Evolutionary conservation across 2,329 filamentous ascomycete genomes (phyloP).

Genomic region (Apiospora kogelbergensis): DNA sequence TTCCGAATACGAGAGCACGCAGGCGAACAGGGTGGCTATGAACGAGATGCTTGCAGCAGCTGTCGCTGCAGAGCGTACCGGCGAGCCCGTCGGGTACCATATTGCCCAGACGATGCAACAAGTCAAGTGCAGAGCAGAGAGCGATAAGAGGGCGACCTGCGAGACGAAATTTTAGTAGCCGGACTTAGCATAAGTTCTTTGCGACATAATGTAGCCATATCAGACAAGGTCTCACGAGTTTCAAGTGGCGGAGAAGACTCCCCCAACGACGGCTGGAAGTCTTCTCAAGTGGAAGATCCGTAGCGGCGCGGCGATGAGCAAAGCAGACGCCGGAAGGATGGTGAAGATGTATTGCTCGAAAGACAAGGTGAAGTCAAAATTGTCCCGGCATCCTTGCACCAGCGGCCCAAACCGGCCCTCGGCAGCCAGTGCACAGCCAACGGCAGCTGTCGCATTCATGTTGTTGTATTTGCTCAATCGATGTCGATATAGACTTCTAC

Average conservation of each 20-base stretch:
- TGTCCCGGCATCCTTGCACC: conserved; percentile 7
- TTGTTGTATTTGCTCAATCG: not conserved
- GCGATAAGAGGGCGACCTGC: conserved; percentile 24
- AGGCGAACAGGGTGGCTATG: conserved; percentile 31
- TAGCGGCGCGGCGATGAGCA: conserved; percentile 30
- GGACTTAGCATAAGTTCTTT: not conserved
- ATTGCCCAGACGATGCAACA: conserved; percentile 34
- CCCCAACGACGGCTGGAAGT: conserved; percentile 25
- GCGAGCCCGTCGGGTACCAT: conserved; percentile 16
- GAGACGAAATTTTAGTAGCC: not conserved
- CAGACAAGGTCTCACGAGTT: conserved; percentile 25
- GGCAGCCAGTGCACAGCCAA: not conserved
- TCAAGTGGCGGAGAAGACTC: conserved; percentile 25
- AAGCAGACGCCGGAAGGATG: conserved; percentile 26
- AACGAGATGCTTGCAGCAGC: conserved; percentile 34
- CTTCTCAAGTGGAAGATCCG: conserved; percentile 29
- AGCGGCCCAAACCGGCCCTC: not conserved
- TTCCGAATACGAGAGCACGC: conserved; percentile 31
- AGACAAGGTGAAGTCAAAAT: conserved; percentile 13
- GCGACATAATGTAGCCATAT: not conserved
- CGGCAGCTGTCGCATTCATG: not conserved
- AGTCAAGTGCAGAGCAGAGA: conserved; percentile 33
- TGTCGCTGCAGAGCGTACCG: conserved; percentile 27
- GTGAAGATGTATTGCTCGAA: conserved; percentile 35
- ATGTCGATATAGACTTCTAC: not conserved